Conservation (phyloP, 352 stramenopile species). For the Phytophthora constricta region DNA sequence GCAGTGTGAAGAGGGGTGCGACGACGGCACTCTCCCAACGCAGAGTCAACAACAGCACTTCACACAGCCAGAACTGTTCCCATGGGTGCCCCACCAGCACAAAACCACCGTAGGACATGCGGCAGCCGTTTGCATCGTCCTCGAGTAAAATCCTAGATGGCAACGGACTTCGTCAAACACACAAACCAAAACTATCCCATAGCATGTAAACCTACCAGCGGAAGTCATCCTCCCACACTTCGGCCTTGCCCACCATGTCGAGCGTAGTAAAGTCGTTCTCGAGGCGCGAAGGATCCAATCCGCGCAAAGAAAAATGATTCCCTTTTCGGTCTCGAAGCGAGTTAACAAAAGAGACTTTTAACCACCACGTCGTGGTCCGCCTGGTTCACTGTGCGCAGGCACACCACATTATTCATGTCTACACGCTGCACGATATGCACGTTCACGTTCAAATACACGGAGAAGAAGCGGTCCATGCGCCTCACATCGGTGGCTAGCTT, state of each 20-base stretch:
- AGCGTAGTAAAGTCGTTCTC: conserved; percentile 47
- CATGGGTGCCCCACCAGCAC: conserved; percentile 43
- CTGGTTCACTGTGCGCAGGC: conserved; percentile 49
- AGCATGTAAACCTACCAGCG: conserved; percentile 33
- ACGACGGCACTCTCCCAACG: conserved; percentile 52
- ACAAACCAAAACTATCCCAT: not conserved
- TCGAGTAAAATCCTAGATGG: conserved; percentile 46
- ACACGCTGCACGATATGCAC: conserved; percentile 47
- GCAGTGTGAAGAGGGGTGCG: conserved; percentile 52
- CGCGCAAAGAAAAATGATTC: conserved; percentile 45
- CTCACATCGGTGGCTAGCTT: conserved; percentile 35
- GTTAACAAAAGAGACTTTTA: conserved; percentile 54
- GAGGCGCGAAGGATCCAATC: conserved; percentile 44
- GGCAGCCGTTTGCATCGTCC: conserved; percentile 42
- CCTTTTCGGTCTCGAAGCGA: conserved; percentile 53
- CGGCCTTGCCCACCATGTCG: conserved; percentile 45
- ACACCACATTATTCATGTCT: conserved; percentile 53
- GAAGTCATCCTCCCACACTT: conserved; percentile 52
- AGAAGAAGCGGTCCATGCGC: conserved; percentile 41
- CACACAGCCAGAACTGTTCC: conserved; percentile 57
- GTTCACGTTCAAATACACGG: conserved; percentile 49
- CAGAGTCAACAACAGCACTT: conserved; percentile 54
- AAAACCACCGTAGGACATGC: conserved; percentile 45
- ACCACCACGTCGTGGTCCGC: conserved; percentile 47
- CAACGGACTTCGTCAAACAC: not conserved